Percentiles rank a stretch among this genome's conserved stretches.
These are phyloP conservation scores for Anacardium occidentale DNA, from an alignment of 345 rosid genomes.

Conservation along the genomic window DNA sequence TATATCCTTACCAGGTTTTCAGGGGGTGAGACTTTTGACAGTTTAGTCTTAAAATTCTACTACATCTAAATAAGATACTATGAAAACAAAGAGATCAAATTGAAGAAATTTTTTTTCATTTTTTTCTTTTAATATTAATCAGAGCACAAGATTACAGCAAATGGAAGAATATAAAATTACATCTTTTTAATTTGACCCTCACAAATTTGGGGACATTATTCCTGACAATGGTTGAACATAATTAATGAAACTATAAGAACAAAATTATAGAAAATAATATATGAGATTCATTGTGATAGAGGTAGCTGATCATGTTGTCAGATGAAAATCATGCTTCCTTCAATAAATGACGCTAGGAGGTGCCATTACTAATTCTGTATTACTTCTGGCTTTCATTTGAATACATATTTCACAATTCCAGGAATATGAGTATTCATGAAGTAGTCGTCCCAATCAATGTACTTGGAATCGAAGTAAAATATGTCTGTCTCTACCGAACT, in stretches of 20 bases:
- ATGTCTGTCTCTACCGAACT: slow-evolving; percentile 27
- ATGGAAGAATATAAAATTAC: background rate
- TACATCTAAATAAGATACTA: slow-evolving; percentile 37
- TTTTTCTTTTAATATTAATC: background rate
- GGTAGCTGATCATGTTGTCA: background rate
- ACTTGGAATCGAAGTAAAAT: slow-evolving; percentile 57
- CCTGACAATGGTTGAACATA: background rate
- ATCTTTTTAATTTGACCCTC: background rate
- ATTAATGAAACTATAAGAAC: background rate
- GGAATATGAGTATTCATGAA: slow-evolving; percentile 55
- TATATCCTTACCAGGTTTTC: too few relatives aligned
- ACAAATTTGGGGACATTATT: background rate
- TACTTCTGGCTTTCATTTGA: slow-evolving; percentile 29
- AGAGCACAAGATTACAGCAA: background rate
- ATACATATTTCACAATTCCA: slow-evolving; percentile 50
- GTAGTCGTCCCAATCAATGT: slow-evolving; percentile 66
- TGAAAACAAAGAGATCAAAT: background rate
- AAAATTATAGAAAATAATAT: background rate
- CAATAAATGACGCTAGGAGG: background rate
- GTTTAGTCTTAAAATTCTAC: too few relatives aligned
- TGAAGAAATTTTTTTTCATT: too few relatives aligned
- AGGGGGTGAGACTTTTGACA: too few relatives aligned
- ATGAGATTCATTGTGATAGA: background rate
- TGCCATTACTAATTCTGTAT: background rate
- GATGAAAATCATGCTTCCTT: slow-evolving; percentile 2